Conservation (phyloP, 1,284 basidiomycete species). For the Sporisorium reilianum region DNA sequence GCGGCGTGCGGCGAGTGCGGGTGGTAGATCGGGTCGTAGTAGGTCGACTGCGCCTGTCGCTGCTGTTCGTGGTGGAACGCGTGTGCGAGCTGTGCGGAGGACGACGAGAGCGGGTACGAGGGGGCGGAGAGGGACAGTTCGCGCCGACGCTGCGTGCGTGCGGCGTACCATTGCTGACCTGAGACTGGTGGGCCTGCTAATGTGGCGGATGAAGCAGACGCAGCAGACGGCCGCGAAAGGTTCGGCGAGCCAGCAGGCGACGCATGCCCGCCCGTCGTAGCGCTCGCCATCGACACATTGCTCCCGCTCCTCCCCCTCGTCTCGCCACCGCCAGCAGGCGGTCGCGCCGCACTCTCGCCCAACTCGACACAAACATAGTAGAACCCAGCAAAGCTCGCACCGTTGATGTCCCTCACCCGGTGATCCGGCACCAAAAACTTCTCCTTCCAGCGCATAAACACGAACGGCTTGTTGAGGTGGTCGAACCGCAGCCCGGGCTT, state of each 20-base stretch:
- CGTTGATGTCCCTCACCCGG: constrained; percentile 90
- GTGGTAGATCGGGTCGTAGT: constrained; percentile 33
- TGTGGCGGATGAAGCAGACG: background rate
- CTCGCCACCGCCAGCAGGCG: constrained; percentile 1
- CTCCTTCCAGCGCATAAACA: constrained; percentile 97
- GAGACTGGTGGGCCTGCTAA: constrained; percentile 7
- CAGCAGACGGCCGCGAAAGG: constrained; percentile 1
- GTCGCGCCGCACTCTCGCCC: constrained; percentile 38
- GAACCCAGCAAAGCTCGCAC: constrained; percentile 86
- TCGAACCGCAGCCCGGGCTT: constrained; percentile 55
- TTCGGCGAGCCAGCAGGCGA: constrained; percentile 18
- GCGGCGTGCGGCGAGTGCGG: constrained; percentile 24
- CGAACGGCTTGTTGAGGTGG: constrained; percentile 67
- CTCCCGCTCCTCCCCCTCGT: constrained; percentile 29
- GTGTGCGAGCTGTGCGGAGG: background rate
- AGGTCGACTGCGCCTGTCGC: background rate
- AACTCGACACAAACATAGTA: constrained; percentile 88
- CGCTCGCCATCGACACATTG: constrained; percentile 21
- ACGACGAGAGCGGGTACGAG: background rate
- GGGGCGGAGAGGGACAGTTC: constrained; percentile 39
- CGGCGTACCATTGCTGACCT: constrained; percentile 47
- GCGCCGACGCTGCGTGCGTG: constrained; percentile 30
- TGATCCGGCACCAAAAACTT: constrained; percentile 93
- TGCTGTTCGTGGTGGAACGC: background rate
- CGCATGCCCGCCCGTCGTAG: background rate